A percentile compares a stretch with the other conserved stretches of the same genome.
Conservation (phyloP, 2,329 filamentous ascomycete genomes). For the Aspergillus piperis region DNA sequence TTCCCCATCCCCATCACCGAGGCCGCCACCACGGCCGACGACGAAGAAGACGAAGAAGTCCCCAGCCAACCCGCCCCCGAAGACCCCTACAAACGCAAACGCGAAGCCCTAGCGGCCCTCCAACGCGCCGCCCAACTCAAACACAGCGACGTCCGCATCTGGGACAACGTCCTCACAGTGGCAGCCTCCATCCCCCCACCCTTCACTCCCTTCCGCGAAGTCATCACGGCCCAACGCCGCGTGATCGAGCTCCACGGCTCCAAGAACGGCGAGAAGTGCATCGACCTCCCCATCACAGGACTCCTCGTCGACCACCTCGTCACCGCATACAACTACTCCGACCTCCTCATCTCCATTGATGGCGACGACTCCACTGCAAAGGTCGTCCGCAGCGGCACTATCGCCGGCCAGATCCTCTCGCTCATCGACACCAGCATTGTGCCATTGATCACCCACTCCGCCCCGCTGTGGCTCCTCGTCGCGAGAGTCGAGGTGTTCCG, state of each 20-base stretch:
- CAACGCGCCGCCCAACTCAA: slow-evolving; percentile 84
- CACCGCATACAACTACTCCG: slow-evolving; percentile 45
- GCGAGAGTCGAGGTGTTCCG: slow-evolving; percentile 73
- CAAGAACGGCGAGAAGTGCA: slow-evolving; percentile 69
- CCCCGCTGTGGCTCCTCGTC: slow-evolving; percentile 75
- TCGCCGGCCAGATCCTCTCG: slow-evolving; percentile 57
- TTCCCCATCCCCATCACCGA: slow-evolving; percentile 17
- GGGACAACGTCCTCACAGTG: slow-evolving; percentile 93
- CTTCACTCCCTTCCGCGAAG: slow-evolving; percentile 64
- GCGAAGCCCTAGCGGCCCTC: slow-evolving; percentile 78
- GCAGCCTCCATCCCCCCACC: slow-evolving; percentile 75
- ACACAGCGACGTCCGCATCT: slow-evolving; percentile 86
- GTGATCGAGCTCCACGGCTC: slow-evolving; percentile 72
- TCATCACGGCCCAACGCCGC: slow-evolving; percentile 72
- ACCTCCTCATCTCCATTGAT: slow-evolving; percentile 38
- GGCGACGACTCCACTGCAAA: slow-evolving; percentile 21
- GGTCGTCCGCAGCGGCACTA: slow-evolving; percentile 56
- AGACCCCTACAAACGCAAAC: slow-evolving; percentile 64
- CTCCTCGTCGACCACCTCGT: slow-evolving; percentile 73
- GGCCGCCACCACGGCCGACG: slow-evolving; percentile 12
- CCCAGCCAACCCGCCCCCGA: slow-evolving; percentile 21
- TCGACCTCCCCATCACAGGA: slow-evolving; percentile 73
- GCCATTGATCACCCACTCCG: slow-evolving; percentile 79
- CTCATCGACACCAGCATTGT: slow-evolving; percentile 74
- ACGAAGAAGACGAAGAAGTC: slow-evolving; percentile 31